A percentile compares a stretch with the other conserved stretches of the same genome.
Conservation (phyloP, 1,139 yeast genomes). For the Candida sanyaensis region DNA sequence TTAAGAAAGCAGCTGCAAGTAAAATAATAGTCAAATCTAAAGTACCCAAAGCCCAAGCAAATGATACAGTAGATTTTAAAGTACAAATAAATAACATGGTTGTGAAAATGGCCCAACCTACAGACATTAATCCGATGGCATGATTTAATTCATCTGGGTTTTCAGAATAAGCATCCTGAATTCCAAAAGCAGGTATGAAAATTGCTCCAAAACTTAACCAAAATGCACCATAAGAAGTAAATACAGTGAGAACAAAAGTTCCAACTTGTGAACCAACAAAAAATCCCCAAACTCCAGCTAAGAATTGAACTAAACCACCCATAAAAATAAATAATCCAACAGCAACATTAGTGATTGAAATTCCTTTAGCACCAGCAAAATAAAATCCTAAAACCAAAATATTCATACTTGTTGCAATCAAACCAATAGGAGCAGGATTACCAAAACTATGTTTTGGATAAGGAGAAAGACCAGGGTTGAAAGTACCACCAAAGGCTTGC, state of each 20-base stretch:
- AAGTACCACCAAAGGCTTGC: constrained; percentile 38
- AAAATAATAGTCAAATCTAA: constrained; percentile 57
- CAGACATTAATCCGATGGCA: constrained; percentile 58
- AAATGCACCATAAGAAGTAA: constrained; percentile 72
- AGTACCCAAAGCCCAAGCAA: constrained; percentile 51
- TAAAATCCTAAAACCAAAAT: constrained; percentile 48
- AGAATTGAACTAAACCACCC: constrained; percentile 64
- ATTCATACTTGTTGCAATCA: constrained; percentile 33
- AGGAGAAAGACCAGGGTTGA: constrained; percentile 33
- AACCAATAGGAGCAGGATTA: constrained; percentile 65
- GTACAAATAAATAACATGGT: constrained; percentile 58
- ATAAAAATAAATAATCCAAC: constrained; percentile 48
- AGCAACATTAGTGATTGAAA: constrained; percentile 34
- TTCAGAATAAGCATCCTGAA: constrained; percentile 48
- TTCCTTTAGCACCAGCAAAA: constrained; percentile 41
- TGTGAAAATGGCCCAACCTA: constrained; percentile 67
- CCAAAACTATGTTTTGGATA: constrained; percentile 40
- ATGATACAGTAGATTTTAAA: constrained; percentile 63
- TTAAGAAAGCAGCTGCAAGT: constrained; percentile 56
- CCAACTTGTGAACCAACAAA: constrained; percentile 48
- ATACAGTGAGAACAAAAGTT: constrained; percentile 63
- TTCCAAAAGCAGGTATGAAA: constrained; percentile 55
- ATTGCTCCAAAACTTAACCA: constrained; percentile 70
- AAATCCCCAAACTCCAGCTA: constrained; percentile 69
- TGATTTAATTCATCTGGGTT: constrained; percentile 44